Base-by-base conservation (phyloP, 2,329 filamentous ascomycete species). In the Fusarium illudens region DNA sequence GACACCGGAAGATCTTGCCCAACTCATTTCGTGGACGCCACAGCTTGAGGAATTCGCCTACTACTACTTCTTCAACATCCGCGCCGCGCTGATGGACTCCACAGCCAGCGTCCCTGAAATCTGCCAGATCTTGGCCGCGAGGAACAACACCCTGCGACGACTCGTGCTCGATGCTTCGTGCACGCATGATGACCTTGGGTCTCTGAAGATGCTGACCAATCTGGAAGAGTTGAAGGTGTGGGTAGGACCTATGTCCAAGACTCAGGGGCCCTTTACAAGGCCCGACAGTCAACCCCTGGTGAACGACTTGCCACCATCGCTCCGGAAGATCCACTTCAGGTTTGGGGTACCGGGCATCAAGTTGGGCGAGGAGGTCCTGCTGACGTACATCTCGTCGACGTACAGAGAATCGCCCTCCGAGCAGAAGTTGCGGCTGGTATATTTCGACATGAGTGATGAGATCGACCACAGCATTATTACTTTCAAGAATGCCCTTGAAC, bases 321-420 rank as follows among this genome's bases (percentile, higher is more conserved):
- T 44, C 15, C 10, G 6, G 39, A 44, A 44, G 22, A 20, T 44
- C 10, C 39, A 44, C 4, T 9, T 42, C 3, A 42, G 15, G 3
- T 7, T 5, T 12, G 13, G 11, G 15, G 10, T 3, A 4, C 44
- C 27, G 10, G 42, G 44, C n/a, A 11, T 32, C 11, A 15, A 13
- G 2, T 3, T 10, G 19, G 42, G 44, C 3, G 12, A n/a, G n/a
- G n/a, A 50, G 7, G 62, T 60, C 7, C 6, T 65, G 22, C 17
- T n/a, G 1, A 15, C 7, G 11, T 65, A 65, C 25, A 50, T 59
- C 11, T 17, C 7, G 4, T 60, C 42, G 4, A 64, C 62, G 7
- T 64, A 25, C n/a, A 46, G n/a, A 33, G 6, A 4, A 10, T 11
- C 13, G 1, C 19, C 25, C 0, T 19, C 20, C 1, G 39, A 65